phyloP scores from a whole-genome alignment of 805 yeast species.

The Cyberlindnera subsufficiens region DNA sequence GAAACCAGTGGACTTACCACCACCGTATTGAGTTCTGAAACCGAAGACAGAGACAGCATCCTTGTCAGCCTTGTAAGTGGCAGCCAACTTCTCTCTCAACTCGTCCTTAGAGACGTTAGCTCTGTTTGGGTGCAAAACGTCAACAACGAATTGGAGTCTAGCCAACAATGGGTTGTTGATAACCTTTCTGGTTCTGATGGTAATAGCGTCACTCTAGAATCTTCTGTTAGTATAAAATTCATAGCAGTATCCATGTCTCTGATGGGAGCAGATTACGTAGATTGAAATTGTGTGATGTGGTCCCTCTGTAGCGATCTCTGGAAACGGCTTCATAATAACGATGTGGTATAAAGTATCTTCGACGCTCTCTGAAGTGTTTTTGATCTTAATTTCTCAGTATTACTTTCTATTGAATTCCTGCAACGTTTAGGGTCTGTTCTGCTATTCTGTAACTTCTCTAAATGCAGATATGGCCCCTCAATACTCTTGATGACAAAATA shows the following conservation, averaged over 20 bases:
- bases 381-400: no score
- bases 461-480: no score
- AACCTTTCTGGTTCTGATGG: slow-evolving; percentile 98
- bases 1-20: slow-evolving; percentile 99
- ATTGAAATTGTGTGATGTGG: neutral
- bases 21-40: slow-evolving; percentile 99
- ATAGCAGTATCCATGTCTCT: neutral
- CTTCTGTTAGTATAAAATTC: slow-evolving; percentile 16
- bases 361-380: no score
- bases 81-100: slow-evolving; percentile 90
- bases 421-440: no score
- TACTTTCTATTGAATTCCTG: no score
- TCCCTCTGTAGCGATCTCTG: no score
- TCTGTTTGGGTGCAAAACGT: slow-evolving; percentile 98
- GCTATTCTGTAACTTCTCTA: no score
- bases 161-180: slow-evolving; percentile 98
- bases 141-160: slow-evolving; percentile 99
- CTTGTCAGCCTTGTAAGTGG: slow-evolving; percentile 85
- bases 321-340: no score
- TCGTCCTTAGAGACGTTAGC: slow-evolving; percentile 99
- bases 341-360: no score
- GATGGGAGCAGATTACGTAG: no score
- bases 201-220: slow-evolving; percentile 93
- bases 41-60: slow-evolving; percentile 97
- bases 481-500: no score